These are phyloP conservation scores for Brettanomyces bruxellensis DNA, from an alignment of 805 yeast species.

Conservation along the genomic window DNA sequence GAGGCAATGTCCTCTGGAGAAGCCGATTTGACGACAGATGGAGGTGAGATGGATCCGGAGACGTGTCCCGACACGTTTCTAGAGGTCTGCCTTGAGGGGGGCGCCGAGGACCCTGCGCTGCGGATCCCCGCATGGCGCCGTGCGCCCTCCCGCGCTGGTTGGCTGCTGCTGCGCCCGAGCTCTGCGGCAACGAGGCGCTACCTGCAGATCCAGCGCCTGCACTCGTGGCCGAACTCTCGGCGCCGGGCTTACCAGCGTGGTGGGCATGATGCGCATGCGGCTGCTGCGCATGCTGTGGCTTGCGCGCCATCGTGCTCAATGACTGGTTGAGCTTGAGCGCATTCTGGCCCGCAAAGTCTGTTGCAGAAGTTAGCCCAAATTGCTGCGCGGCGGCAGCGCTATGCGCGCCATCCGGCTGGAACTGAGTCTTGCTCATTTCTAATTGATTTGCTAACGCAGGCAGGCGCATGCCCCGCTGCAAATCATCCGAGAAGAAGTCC, in stretches of 20 bases:
- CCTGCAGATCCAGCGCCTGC: background rate
- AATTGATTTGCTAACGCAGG: background rate
- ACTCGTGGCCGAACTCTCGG: background rate
- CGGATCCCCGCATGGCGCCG: conserved; percentile 12
- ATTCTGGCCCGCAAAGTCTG: background rate
- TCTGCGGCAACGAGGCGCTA: background rate
- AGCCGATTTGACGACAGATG: conserved; percentile 27
- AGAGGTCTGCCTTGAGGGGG: background rate
- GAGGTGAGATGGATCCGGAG: conserved; percentile 4
- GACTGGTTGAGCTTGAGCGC: background rate
- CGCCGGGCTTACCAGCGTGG: background rate
- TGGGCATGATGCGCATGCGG: background rate
- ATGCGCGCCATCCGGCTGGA: background rate
- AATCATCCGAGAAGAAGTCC: conserved; percentile 3
- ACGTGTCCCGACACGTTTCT: background rate
- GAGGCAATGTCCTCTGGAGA: conserved; percentile 44
- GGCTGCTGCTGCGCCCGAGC: conserved; percentile 1
- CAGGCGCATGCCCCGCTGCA: conserved; percentile 19
- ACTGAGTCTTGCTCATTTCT: background rate
- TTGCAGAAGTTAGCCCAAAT: too few relatives aligned
- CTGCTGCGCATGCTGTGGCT: background rate
- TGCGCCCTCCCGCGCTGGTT: background rate
- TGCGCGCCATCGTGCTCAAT: background rate
- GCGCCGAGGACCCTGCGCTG: conserved; percentile 2
- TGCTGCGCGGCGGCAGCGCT: background rate